Conservation (phyloP, 768 basidiomycete genomes). For the Sarcodon sp. region DNA sequence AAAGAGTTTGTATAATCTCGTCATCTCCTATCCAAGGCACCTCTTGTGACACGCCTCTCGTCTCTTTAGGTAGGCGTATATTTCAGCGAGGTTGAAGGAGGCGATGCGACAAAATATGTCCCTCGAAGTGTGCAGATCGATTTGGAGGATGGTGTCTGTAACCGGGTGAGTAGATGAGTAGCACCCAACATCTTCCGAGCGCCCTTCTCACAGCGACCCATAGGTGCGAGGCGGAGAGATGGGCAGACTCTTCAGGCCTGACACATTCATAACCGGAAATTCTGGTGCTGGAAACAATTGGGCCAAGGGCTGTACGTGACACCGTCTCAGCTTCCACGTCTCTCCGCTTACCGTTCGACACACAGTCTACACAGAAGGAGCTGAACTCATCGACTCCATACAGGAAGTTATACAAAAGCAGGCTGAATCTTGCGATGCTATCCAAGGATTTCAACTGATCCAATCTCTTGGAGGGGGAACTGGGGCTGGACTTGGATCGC, state of each 20-base stretch:
- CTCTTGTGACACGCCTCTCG: no score
- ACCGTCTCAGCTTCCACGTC: constrained; percentile 5
- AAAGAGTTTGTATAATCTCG: constrained; percentile 35
- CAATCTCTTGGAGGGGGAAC: constrained; percentile 91
- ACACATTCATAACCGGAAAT: constrained; percentile 62
- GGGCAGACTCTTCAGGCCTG: constrained; percentile 75
- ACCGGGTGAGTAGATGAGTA: constrained; percentile 37
- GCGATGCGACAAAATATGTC: constrained; percentile 57
- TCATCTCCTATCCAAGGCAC: no score
- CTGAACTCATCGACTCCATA: constrained; percentile 82
- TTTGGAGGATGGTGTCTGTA: constrained; percentile 78
- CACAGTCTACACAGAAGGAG: constrained; percentile 85
- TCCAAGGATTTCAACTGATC: constrained; percentile 86
- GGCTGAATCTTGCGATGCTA: constrained; percentile 67
- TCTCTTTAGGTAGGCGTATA: constrained; percentile 58
- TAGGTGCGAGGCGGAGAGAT: constrained; percentile 59
- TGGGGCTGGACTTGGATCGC: constrained; percentile 73
- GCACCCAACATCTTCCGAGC: constrained; percentile 1
- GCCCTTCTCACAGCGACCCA: not conserved
- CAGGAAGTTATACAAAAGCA: constrained; percentile 73
- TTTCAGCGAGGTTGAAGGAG: constrained; percentile 54
- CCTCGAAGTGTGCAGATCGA: constrained; percentile 87
- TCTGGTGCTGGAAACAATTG: constrained; percentile 83
- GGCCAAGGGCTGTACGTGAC: constrained; percentile 83
- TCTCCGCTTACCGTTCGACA: constrained; percentile 7